Conservation (phyloP, 2,329 filamentous ascomycete species). For the Aspergillus jensenii region DNA sequence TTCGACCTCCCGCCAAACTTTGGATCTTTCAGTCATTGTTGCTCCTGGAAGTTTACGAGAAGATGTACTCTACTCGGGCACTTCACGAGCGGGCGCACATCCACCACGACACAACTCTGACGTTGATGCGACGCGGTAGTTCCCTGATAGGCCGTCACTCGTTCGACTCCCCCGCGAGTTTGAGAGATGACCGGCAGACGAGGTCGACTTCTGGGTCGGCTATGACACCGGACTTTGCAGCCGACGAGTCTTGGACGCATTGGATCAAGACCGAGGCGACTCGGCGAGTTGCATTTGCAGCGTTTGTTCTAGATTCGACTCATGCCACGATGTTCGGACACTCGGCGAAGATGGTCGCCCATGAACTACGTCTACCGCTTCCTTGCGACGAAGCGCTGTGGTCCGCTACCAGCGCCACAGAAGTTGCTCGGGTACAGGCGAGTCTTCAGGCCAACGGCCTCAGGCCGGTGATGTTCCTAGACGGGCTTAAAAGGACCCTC, state of each 20-base stretch:
- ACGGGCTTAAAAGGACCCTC: constrained; percentile 85
- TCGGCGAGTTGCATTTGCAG: constrained; percentile 83
- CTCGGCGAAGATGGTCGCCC: constrained; percentile 93
- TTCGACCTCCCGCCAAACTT: constrained; percentile 85
- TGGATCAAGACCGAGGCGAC: constrained; percentile 97
- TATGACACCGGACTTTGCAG: constrained; percentile 60
- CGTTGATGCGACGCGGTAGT: constrained; percentile 88
- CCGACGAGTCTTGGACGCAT: constrained; percentile 90
- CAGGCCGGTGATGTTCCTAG: constrained; percentile 82
- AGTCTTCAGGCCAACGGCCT: constrained; percentile 77
- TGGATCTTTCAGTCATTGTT: constrained; percentile 95
- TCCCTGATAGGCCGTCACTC: constrained; percentile 85
- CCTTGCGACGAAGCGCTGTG: constrained; percentile 92
- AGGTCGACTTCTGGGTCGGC: constrained; percentile 37
- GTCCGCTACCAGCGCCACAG: constrained; percentile 83
- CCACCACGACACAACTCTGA: constrained; percentile 93
- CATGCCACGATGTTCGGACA: constrained; percentile 98
- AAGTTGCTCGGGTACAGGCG: constrained; percentile 80
- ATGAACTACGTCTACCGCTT: constrained; percentile 87
- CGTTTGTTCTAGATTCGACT: constrained; percentile 92
- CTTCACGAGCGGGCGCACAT: constrained; percentile 95
- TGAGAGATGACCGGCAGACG: constrained; percentile 59
- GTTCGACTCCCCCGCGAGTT: constrained; percentile 77
- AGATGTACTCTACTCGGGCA: constrained; percentile 92
- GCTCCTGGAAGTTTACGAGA: constrained; percentile 90